phyloP scores from a whole-genome alignment of 257 asterid species.

The Jacaranda mimosifolia region DNA sequence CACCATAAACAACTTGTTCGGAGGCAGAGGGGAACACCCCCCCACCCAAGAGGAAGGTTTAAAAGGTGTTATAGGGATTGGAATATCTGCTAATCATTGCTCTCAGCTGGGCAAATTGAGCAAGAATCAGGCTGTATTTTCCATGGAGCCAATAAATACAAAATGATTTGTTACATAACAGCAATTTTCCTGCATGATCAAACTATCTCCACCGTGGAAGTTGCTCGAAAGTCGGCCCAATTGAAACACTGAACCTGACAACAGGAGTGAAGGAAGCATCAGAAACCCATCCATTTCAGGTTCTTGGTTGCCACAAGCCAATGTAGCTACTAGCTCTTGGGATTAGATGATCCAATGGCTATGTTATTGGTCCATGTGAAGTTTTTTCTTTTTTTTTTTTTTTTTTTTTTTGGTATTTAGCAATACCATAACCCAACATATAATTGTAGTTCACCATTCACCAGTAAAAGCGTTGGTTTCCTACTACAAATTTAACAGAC shows the following conservation, averaged over 20 bases:
- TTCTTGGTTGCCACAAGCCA: background rate
- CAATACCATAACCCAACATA: background rate
- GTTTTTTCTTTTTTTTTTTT: background rate
- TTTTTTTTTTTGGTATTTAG: background rate
- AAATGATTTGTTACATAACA: background rate
- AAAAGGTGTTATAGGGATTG: too few species aligned
- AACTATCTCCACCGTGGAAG: constrained; percentile 14
- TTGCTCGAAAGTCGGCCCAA: background rate
- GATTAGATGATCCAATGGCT: too few species aligned
- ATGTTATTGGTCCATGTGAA: too few species aligned
- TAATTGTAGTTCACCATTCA: background rate
- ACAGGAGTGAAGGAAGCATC: background rate
- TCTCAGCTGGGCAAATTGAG: background rate
- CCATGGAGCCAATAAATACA: background rate
- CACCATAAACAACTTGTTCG: too few species aligned
- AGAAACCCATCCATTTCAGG: background rate
- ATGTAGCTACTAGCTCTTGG: background rate
- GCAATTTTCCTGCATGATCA: constrained; percentile 1
- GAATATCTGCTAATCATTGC: background rate
- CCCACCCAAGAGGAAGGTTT: background rate
- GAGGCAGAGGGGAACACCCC: too few species aligned
- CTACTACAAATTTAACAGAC: background rate
- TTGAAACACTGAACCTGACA: background rate
- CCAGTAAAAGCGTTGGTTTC: constrained; percentile 9
- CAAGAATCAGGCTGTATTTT: background rate